Conservation (phyloP, 306 rosid genomes). For the Myrica gale region DNA sequence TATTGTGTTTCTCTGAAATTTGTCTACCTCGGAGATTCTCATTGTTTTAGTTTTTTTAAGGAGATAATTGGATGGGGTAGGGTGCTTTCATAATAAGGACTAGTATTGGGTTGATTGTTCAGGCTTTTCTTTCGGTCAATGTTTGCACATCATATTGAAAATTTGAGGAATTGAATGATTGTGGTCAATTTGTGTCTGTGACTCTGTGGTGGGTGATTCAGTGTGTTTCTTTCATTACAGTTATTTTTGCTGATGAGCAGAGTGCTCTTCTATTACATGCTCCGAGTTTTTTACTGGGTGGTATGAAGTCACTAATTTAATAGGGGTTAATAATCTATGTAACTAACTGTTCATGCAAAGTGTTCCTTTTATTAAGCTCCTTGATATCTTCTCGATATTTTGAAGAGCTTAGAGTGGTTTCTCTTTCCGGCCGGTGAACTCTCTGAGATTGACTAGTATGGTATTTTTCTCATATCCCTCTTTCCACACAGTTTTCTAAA, state of each 20-base stretch:
- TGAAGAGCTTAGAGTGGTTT: slow-evolving; percentile 12
- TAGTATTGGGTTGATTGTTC: slow-evolving; percentile 27
- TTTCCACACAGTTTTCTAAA: neutral
- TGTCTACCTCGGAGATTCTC: slow-evolving; percentile 17
- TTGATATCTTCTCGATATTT: neutral
- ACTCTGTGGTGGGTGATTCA: slow-evolving; percentile 26
- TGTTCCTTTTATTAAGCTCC: neutral
- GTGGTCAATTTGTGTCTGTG: slow-evolving; percentile 6
- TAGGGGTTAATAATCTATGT: neutral
- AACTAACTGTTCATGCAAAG: slow-evolving; percentile 2
- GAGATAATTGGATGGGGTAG: slow-evolving; percentile 31
- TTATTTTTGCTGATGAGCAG: slow-evolving; percentile 17
- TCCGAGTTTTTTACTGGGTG: slow-evolving; percentile 15
- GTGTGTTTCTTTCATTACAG: slow-evolving; percentile 11
- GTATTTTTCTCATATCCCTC: slow-evolving; percentile 1
- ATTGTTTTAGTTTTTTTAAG: slow-evolving; percentile 29
- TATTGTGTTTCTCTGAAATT: neutral
- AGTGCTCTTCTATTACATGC: slow-evolving; percentile 20
- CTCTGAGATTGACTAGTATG: neutral
- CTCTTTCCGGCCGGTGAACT: slow-evolving; percentile 14
- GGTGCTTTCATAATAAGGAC: neutral
- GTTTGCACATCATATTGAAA: slow-evolving; percentile 21
- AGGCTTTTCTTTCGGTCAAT: slow-evolving; percentile 15
- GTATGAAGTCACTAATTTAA: slow-evolving; percentile 3
- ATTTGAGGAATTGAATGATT: slow-evolving; percentile 20